Evolutionary conservation across 331 rosid genomes (phyloP), one percentile per base, ranked within the genome.

Genomic region (Rhamnella rubrinervis): DNA sequence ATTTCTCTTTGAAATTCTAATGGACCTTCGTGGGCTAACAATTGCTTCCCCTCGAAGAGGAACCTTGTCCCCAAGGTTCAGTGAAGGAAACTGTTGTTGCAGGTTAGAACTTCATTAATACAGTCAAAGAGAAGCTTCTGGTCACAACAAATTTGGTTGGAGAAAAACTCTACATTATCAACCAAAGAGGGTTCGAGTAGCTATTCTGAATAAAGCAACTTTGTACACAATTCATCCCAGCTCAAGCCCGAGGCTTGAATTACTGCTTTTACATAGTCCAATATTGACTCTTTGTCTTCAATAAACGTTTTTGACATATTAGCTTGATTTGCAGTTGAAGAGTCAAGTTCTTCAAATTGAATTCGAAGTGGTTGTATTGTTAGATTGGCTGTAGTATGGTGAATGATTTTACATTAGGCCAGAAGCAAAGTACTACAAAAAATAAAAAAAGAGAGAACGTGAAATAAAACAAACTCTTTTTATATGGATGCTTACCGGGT

Each of bases 201-300:
- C 70, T 87, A 87, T 71, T 89, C 95, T 10, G 97, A 89, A 53
- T 85, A 82, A 79, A 86, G 80, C 72, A 86, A 82, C 81, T 85
- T 83, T 51, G 64, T 82, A 74, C 76, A 75, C 68, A 89, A 63
- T 68, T 85, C 85, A 56, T 91, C 89, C 77, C 74, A 80, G 71
- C 77, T 82, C 70, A 87, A 82, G 25, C 87, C 83, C 10, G 93
- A 89, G 56, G 96, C 86, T 78, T 80, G 82, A 63, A 91, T 78
- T 50, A 85, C 81, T 59, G 83, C 66, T 70, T 89, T 74, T 61
- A 89, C 77, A 68, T 75, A 95, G 67, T 81, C 85, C 73, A 72
- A 89, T 65, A 87, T 76, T 67, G 65, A 68, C n/a, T 87, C 85
- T 59, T 81, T 86, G 78, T 81, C 96, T 52, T 80, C 82, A 68